Base-by-base conservation (phyloP, 2,329 filamentous ascomycete genomes). In the Exophiala lecanii-corni region DNA sequence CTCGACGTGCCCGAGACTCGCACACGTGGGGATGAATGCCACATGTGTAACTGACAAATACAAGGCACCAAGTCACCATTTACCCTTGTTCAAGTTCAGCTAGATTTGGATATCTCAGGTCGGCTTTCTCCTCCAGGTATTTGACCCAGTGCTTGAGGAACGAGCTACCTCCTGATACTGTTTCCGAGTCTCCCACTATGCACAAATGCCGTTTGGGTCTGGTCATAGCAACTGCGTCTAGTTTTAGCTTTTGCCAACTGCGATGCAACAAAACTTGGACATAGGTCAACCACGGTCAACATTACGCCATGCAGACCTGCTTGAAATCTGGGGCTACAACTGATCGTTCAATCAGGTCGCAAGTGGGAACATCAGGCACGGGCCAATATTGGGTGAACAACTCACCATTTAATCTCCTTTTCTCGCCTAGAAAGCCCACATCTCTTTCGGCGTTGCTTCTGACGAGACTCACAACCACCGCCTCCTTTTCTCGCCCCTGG, bases 401-500 rank as follows among this genome's bases (percentile, higher is more conserved):
- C 79, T 66, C 73, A 94, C 88, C 91, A 62, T 98, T 98, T 53
- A 98, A 69, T 50, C 92, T 77, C 51, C 92, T 78, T 73, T 89
- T 94, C 68, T 98, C 92, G 10, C 81, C 87, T 26, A 98, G 69
- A 59, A 98, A 98, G 7, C 92, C 92, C 10, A 97, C 89, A 62
- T 97, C 89, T 38, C 82, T 80, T 36, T 89, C 79, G 4, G 79
- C 55, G 61, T 98, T 98, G 65, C 89, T 96, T 54, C 92, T 77
- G 43, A 98, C 92, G n/a, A 97, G 75, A 63, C 84, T 94, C 39
- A 98, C 82, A 28, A 98, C 77, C 12, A 98, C 83, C 2, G 87
- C 92, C 64, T 98, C 92, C 66, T 98, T 98, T 66, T 98, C 92
- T 13, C 92, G 80, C 23, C 92, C 92, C 64, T 98, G 92, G 62